phyloP scores from a whole-genome alignment of 139 green algal genomes.

The Chlorella sp. region DNA sequence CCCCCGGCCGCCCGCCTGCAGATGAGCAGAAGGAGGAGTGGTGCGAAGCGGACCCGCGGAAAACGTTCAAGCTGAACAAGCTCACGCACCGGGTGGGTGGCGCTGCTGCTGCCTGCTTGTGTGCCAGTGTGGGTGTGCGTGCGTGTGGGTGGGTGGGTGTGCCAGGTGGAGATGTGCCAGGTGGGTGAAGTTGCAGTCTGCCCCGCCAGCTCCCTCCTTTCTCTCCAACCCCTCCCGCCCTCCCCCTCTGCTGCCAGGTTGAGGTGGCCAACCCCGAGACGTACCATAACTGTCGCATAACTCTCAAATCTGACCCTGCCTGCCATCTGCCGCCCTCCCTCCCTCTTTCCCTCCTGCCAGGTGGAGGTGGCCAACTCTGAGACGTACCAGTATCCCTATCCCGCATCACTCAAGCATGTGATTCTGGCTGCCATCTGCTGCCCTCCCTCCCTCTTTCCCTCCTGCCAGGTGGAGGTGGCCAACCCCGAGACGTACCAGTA shows the following conservation, averaged over 20 bases:
- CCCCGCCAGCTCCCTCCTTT: too few species aligned
- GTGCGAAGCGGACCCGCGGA: conserved; percentile 72
- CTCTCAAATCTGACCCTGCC: too few species aligned
- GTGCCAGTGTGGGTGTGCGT: neutral
- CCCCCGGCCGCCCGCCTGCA: neutral
- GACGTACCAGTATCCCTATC: conserved; percentile 83
- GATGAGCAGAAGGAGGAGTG: conserved; percentile 84
- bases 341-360: conserved; percentile 26
- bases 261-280: conserved; percentile 67
- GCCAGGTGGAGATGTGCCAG: too few species aligned
- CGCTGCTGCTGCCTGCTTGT: neutral
- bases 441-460: conserved; percentile 32
- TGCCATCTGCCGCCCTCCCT: too few species aligned
- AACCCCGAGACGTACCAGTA: conserved; percentile 84
- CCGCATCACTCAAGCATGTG: too few species aligned
- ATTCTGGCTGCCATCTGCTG: neutral
- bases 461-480: conserved; percentile 65
- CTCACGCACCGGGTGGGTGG: conserved; percentile 63
- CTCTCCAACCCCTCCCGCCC: too few species aligned
- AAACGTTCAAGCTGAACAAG: conserved; percentile 84
- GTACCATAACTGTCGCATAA: conserved; percentile 86
- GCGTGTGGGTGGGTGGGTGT: too few species aligned
- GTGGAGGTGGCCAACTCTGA: conserved; percentile 71
- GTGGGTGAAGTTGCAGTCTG: too few species aligned
- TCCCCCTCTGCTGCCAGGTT: conserved; percentile 44